Percentiles rank a stretch among this genome's conserved stretches.
These are phyloP conservation scores for Monosporozyma yasuniensis DNA, from an alignment of 805 yeast genomes.

Conservation along the genomic window DNA sequence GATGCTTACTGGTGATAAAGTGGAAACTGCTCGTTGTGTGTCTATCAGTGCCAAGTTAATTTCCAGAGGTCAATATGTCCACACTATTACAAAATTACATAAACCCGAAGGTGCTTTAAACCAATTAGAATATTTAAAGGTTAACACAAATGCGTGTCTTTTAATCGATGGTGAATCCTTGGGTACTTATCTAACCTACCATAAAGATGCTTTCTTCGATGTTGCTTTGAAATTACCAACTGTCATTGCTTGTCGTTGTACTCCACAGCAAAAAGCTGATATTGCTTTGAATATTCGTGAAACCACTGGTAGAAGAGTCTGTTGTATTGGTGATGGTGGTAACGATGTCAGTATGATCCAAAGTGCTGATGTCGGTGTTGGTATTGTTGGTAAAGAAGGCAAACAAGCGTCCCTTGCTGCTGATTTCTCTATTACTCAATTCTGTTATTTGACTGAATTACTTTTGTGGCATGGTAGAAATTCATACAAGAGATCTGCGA, in stretches of 20 bases:
- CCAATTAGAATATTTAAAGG: constrained; percentile 61
- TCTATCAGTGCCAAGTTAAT: constrained; percentile 92
- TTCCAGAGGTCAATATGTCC: constrained; percentile 88
- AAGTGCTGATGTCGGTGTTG: constrained; percentile 97
- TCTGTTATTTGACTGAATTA: constrained; percentile 77
- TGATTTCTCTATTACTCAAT: constrained; percentile 88
- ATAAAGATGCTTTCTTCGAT: constrained; percentile 63
- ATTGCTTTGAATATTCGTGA: constrained; percentile 74
- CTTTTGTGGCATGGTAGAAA: constrained; percentile 97
- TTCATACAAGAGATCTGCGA: constrained; percentile 91
- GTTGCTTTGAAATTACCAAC: constrained; percentile 76
- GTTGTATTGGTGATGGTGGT: constrained; percentile 99
- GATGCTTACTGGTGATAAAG: constrained; percentile 99
- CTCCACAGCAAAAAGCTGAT: constrained; percentile 98
- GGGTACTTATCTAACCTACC: constrained; percentile 54
- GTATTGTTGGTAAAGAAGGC: constrained; percentile 98
- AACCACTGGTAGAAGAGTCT: constrained; percentile 79
- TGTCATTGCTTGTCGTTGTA: constrained; percentile 96
- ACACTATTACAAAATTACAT: constrained; percentile 61
- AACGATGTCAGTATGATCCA: constrained; percentile 99
- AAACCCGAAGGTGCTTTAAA: constrained; percentile 58
- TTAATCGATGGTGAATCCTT: constrained; percentile 92
- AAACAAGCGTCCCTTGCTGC: constrained; percentile 96
- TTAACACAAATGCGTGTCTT: constrained; percentile 52
- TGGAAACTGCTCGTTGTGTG: constrained; percentile 96